Base-by-base conservation (phyloP, 139 green algal species). In the Chlamydomonas sphaeroides region DNA sequence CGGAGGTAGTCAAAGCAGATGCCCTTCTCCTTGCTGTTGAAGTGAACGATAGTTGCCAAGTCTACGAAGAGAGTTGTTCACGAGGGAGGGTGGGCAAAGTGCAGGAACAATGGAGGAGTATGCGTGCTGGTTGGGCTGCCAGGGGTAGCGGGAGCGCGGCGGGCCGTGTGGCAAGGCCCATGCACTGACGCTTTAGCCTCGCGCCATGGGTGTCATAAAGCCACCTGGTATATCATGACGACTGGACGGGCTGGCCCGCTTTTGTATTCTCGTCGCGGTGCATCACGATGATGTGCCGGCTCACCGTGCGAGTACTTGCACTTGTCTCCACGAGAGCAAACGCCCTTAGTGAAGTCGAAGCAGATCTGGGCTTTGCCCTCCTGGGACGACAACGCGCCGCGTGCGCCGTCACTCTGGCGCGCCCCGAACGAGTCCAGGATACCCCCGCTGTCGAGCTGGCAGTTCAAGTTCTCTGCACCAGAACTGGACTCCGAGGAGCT, bases 1-100 rank as follows among this genome's bases (percentile, higher is more conserved):
- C 94, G 87, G 41, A 97, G 86, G 84, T 95, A 97, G 80, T 97
- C 95, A 80, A 98, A 98, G 84, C 95, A 98, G 49, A 97, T 95
- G 75, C 95, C 95, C 65, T 95, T 93, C 80, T 98, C 91, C 77
- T 93, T 90, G 87, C 85, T 92, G 89, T 97, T 97, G 72, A 96
- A 90, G 39, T 84, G 67, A 23, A 97, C 92, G 48, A 98, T 97
- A 30, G 89, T 91, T 0, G 88, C 88, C 7, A 97, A 65, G 88
- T 96, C 90, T 53, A 14, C 45, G 45, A 10, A 14, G 45, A 53
- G 11, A 53, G 45, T 10, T 53, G 45, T n/a, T n/a, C n/a, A n/a
- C n/a, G n/a, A n/a, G n/a, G n/a, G n/a, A n/a, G n/a, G n/a, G n/a
- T n/a, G n/a, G n/a, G n/a, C n/a, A n/a, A n/a, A n/a, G n/a, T n/a